phyloP scores from a whole-genome alignment of 2,329 filamentous ascomycete species.

The Fusarium tupiense region DNA sequence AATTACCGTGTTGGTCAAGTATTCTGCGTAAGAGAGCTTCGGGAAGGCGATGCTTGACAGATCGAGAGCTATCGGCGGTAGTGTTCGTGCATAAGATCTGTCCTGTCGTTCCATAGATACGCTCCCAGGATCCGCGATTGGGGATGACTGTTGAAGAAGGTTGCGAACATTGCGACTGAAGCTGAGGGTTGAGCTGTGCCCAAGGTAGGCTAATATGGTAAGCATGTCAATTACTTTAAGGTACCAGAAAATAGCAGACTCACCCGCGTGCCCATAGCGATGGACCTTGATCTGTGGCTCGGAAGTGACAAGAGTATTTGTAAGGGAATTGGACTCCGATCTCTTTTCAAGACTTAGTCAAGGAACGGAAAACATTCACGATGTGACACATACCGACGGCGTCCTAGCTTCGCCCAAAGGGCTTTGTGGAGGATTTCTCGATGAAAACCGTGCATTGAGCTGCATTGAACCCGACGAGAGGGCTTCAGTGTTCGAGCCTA shows the following conservation, averaged over 20 bases:
- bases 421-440: not conserved
- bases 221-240: not conserved
- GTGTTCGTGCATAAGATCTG: conserved; percentile 21
- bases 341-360: not conserved
- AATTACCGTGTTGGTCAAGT: conserved; percentile 29
- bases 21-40: conserved; percentile 29
- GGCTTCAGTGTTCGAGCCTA: not conserved
- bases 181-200: conserved; percentile 32
- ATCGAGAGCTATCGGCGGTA: conserved; percentile 25
- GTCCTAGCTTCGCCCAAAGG: not conserved
- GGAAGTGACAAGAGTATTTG: conserved; percentile 28
- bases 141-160: conserved; percentile 26
- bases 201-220: conserved; percentile 26
- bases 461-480: not conserved
- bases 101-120: conserved; percentile 29
- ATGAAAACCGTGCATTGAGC: not conserved
- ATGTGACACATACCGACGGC: not conserved
- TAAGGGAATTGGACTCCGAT: conserved; percentile 7
- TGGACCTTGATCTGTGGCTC: conserved; percentile 35
- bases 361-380: not conserved
- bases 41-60: conserved; percentile 20
- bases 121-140: conserved; percentile 15
- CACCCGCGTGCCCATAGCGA: conserved; percentile 32
- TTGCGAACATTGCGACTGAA: conserved; percentile 36
- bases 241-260: not conserved